Evolutionary conservation across 768 basidiomycete genomes (phyloP).

Genomic region (Phlegmacium glaucopus): DNA sequence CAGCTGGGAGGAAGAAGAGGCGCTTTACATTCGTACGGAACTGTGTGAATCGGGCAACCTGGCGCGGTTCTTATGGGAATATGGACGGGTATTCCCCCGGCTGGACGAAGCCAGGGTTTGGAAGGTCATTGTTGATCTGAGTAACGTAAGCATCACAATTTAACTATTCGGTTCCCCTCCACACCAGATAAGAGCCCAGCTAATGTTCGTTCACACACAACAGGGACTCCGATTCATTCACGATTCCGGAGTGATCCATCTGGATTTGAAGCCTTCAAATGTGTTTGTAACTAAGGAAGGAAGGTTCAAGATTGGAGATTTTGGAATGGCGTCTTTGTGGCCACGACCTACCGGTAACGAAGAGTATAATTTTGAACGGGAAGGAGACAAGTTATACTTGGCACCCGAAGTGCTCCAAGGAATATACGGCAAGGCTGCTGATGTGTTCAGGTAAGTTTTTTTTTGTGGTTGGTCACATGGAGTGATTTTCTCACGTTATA

Average conservation of each 20-base stretch:
- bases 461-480: slow-evolving; percentile 20
- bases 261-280: slow-evolving; percentile 97
- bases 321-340: slow-evolving; percentile 97
- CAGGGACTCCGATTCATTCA: slow-evolving; percentile 91
- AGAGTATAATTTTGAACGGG: slow-evolving; percentile 75
- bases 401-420: slow-evolving; percentile 95
- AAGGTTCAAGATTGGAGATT: slow-evolving; percentile 94
- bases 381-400: slow-evolving; percentile 96
- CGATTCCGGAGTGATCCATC: slow-evolving; percentile 82
- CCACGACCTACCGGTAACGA: slow-evolving; percentile 50
- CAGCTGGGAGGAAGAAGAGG: slow-evolving; percentile 93
- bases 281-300: slow-evolving; percentile 88
- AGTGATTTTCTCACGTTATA: slow-evolving; percentile 40
- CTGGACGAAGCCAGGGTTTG: slow-evolving; percentile 93
- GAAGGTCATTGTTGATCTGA: slow-evolving; percentile 92
- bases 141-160: slow-evolving; percentile 62
- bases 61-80: slow-evolving; percentile 86
- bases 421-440: slow-evolving; percentile 87
- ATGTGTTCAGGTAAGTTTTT: slow-evolving; percentile 87
- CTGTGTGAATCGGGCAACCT: slow-evolving; percentile 93
- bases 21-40: slow-evolving; percentile 90
- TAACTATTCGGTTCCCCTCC: slow-evolving; percentile 24
- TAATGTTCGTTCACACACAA: slow-evolving; percentile 9
- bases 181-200: slow-evolving; percentile 9
- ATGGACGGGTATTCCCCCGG: slow-evolving; percentile 77